Conservation (phyloP, 768 basidiomycete genomes). For the Candolleomyces efflorescens region DNA sequence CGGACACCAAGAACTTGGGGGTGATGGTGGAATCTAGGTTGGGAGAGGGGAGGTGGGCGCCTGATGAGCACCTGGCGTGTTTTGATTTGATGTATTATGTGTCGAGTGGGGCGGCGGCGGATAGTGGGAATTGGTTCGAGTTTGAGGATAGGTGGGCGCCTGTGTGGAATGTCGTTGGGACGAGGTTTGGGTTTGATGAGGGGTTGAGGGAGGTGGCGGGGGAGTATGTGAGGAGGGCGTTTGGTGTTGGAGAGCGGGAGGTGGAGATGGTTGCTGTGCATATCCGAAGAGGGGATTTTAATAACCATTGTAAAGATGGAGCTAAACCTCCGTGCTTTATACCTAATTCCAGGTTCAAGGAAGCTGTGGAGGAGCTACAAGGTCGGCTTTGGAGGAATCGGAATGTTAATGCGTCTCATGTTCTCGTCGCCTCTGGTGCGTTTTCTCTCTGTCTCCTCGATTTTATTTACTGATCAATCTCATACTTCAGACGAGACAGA, state of each 20-base stretch:
- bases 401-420: not conserved
- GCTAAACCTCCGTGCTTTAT: not conserved
- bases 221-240: not conserved
- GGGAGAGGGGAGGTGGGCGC: not conserved
- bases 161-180: not conserved
- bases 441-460: not conserved
- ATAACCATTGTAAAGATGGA: not conserved
- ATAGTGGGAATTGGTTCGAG: not conserved
- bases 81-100: constrained; percentile 8
- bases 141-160: not conserved
- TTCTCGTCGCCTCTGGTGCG: not conserved
- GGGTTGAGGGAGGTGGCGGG: not conserved
- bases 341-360: not conserved
- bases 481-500: not conserved
- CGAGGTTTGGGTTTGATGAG: not conserved
- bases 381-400: not conserved
- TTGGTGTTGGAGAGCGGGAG: not conserved
- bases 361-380: not conserved
- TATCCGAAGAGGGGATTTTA: not conserved
- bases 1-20: not conserved
- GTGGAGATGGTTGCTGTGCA: not conserved
- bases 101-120: not conserved
- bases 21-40: not conserved
- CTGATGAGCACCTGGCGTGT: constrained; percentile 4
- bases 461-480: not conserved